phyloP scores from a whole-genome alignment of 208 protist species.

The Trypanosoma platydactyli region DNA sequence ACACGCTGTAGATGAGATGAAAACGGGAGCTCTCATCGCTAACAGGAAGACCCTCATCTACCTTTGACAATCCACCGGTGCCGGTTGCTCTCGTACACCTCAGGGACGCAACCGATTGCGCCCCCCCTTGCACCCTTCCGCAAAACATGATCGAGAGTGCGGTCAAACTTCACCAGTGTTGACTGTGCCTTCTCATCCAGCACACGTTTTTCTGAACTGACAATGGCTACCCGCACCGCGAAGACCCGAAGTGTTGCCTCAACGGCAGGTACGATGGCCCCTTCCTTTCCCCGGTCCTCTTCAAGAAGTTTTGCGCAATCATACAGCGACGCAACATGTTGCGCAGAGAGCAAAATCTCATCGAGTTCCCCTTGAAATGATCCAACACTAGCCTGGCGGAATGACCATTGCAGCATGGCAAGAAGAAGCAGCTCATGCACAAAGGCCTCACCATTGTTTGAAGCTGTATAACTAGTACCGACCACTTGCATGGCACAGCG shows the following conservation, averaged over 20 bases:
- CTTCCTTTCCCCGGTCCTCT: neutral
- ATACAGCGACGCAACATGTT: constrained; percentile 25
- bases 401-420: constrained; percentile 23
- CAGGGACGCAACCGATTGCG: constrained; percentile 12
- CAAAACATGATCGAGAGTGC: constrained; percentile 2
- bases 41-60: neutral
- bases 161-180: constrained; percentile 23
- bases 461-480: neutral
- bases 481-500: constrained; percentile 18
- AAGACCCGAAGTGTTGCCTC: constrained; percentile 41
- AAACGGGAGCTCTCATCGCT: too few species aligned
- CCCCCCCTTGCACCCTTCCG: constrained; percentile 9
- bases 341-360: constrained; percentile 16
- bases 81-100: constrained; percentile 8
- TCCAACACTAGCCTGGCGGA: neutral
- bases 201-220: constrained; percentile 11
- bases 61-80: neutral
- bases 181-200: neutral
- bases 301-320: constrained; percentile 28
- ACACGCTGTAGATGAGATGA: too few species aligned
- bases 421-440: constrained; percentile 24
- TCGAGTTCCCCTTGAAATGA: constrained; percentile 12
- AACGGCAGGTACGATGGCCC: constrained; percentile 19
- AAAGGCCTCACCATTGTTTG: constrained; percentile 19
- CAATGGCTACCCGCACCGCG: constrained; percentile 28